Evolutionary conservation across 2,329 filamentous ascomycete species (phyloP), one percentile per base, ranked within the genome.

Genomic region (Pseudocercospora vitis): DNA sequence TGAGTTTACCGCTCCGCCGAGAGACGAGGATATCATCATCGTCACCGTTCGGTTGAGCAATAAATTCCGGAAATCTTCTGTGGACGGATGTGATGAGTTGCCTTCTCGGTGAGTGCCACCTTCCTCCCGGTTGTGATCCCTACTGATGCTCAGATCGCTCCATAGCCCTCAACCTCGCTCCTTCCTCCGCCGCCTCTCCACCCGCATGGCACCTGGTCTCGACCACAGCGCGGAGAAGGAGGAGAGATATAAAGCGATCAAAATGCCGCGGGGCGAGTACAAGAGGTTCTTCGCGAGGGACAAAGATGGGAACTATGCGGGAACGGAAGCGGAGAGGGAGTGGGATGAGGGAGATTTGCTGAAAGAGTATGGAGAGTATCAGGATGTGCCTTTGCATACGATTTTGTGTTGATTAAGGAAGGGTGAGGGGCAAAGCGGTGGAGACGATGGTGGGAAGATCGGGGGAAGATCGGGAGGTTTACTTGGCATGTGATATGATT

Each of bases 181-280:
- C 33, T 66, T 66, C 49, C 48, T 68, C 48, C 60, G 59, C 28
- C 63, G 66, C 7, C 51, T 68, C 5, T 57, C 58, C 12, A 68
- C 65, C 2, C 63, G 66, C 11, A 39, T 65, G 7, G 37, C 49
- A 11, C 39, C 45, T 4, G 35, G 48, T 26, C 45, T 55, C 11
- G 56, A 60, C 35, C 53, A 55, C 21, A 50, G 39, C 12, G 53
- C 55, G 0, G 39, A 50, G 14, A 63, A 64, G 40, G 58, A 60
- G n/a, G 49, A 61, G 39, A 45, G 58, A 29, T 66, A 63, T 50
- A 65, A 63, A 45, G 59, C 62, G 2, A 50, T 69, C 48, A 65
- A 66, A 55, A 68, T 69, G 66, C 64, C 67, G 18, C 50, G 67
- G 11, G 46, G 58, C 8, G 67, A 67, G 11, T 68, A 68, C 21